Conservation (phyloP, 805 yeast genomes). For the Starmerella bacillaris region DNA sequence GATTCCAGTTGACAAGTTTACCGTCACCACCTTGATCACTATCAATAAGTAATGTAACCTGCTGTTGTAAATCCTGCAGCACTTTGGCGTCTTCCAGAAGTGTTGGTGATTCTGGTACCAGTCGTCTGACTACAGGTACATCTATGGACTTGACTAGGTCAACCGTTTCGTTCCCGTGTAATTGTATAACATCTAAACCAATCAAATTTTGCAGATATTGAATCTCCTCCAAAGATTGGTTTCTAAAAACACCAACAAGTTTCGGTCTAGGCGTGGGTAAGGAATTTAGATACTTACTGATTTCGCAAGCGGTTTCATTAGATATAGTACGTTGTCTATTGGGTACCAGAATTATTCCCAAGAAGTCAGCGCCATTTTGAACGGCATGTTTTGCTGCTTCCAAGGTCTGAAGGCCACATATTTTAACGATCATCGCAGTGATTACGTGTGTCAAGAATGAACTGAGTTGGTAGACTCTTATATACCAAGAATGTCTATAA, state of each 20-base stretch:
- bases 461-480: too few species aligned
- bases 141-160: slow-evolving; percentile 26
- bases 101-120: slow-evolving; percentile 35
- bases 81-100: slow-evolving; percentile 20
- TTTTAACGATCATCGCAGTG: slow-evolving; percentile 45
- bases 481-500: too few species aligned
- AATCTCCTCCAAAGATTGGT: slow-evolving; percentile 56
- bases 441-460: too few species aligned
- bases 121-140: slow-evolving; percentile 57
- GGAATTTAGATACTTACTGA: slow-evolving; percentile 24
- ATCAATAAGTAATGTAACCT: slow-evolving; percentile 52
- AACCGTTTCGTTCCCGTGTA: slow-evolving; percentile 62
- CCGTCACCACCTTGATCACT: slow-evolving; percentile 92
- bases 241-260: slow-evolving; percentile 78
- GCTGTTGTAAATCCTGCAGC: slow-evolving; percentile 23
- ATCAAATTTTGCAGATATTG: slow-evolving; percentile 26
- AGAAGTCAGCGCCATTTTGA: slow-evolving; percentile 48
- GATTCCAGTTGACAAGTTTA: slow-evolving; percentile 52
- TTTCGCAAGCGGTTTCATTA: slow-evolving; percentile 29
- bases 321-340: slow-evolving; percentile 53
- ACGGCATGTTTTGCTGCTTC: slow-evolving; percentile 61
- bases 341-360: slow-evolving; percentile 84
- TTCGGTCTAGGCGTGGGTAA: slow-evolving; percentile 11
- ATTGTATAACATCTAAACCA: slow-evolving; percentile 59
- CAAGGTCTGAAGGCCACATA: slow-evolving; percentile 60